Percentiles rank a stretch among this genome's conserved stretches.
Evolutionary conservation across 1,284 basidiomycete species (phyloP).

Genomic region (Puccinia hordei): DNA sequence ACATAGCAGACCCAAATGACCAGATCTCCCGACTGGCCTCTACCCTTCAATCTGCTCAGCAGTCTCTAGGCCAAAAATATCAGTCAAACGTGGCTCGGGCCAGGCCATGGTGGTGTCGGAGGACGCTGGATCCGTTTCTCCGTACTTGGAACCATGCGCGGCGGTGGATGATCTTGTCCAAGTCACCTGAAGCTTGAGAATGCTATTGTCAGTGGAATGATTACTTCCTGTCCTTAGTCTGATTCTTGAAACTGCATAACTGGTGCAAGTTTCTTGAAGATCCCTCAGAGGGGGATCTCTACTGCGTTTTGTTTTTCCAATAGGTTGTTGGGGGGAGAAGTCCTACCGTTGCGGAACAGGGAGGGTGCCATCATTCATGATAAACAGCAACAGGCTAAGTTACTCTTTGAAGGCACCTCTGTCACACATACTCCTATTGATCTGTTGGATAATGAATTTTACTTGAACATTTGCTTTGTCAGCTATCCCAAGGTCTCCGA

Average conservation of each 20-base stretch:
- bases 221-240: background rate
- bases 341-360: too few species aligned
- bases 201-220: slow-evolving; percentile 27
- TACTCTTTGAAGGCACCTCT: background rate
- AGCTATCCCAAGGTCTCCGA: background rate
- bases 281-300: background rate
- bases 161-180: slow-evolving; percentile 17
- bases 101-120: slow-evolving; percentile 23
- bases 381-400: background rate
- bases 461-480: background rate
- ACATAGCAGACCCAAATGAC: too few species aligned
- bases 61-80: background rate
- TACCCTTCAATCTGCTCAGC: too few species aligned
- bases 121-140: slow-evolving; percentile 10
- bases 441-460: background rate
- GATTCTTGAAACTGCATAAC: background rate
- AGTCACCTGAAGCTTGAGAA: background rate
- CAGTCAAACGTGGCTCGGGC: background rate
- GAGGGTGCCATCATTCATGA: background rate
- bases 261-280: slow-evolving; percentile 5
- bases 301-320: background rate
- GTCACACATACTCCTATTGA: background rate
- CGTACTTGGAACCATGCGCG: slow-evolving; percentile 6
- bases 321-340: background rate
- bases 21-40: background rate